Percentiles rank a stretch among this genome's conserved stretches.
Conservation (phyloP, 2,329 filamentous ascomycete genomes). For the Exophiala sp. region DNA sequence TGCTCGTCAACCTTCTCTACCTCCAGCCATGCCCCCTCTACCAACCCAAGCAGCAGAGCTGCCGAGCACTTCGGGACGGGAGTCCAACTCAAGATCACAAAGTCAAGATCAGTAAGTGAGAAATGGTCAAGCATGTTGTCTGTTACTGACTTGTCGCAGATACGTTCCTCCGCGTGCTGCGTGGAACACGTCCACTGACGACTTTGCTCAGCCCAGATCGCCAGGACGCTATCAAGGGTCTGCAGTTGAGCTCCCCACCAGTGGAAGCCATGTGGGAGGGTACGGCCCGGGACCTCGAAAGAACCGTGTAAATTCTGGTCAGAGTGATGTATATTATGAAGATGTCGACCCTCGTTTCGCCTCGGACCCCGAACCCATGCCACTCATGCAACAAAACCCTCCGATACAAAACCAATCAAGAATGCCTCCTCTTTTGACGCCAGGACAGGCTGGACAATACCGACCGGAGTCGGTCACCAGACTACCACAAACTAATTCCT, state of each 20-base stretch:
- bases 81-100: constrained; percentile 15
- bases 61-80: constrained; percentile 5
- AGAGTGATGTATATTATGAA: constrained; percentile 69
- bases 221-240: constrained; percentile 14
- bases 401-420: constrained; percentile 31
- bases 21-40: constrained; percentile 56
- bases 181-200: constrained; percentile 31
- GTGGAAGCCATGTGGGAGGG: constrained; percentile 43
- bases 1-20: constrained; percentile 54
- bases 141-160: constrained; percentile 13
- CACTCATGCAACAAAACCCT: constrained; percentile 26
- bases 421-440: constrained; percentile 37
- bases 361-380: constrained; percentile 37
- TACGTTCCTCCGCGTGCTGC: constrained; percentile 48
- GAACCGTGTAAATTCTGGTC: constrained; percentile 28
- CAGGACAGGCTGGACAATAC: constrained; percentile 30
- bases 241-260: constrained; percentile 46
- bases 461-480: constrained; percentile 14
- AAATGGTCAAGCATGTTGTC: neutral
- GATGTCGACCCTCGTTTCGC: constrained; percentile 88
- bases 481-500: constrained; percentile 37
- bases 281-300: constrained; percentile 36
- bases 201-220: constrained; percentile 15
- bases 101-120: constrained; percentile 25
- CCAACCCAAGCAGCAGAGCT: constrained; percentile 30